Conservation (phyloP, 768 basidiomycete genomes). For the Xanthoconium stramineum region DNA sequence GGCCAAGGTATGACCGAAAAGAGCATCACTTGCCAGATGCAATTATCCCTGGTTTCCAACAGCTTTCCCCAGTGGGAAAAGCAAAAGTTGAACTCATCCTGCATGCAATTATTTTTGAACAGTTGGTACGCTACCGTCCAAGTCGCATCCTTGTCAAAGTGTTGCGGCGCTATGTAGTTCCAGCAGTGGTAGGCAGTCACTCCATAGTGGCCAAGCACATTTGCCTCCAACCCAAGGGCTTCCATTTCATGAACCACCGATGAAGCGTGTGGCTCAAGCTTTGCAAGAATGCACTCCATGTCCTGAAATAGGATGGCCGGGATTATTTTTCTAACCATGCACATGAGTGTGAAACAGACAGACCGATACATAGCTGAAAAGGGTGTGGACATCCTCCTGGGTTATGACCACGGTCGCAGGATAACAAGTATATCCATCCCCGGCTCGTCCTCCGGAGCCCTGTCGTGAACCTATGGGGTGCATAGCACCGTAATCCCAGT, state of each 20-base stretch:
- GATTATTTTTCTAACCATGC: too few relatives aligned
- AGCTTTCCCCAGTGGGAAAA: background rate
- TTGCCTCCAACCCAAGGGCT: background rate
- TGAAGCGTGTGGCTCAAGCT: background rate
- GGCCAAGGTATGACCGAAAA: background rate
- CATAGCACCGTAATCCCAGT: background rate
- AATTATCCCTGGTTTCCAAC: conserved; percentile 1
- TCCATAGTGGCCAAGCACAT: background rate
- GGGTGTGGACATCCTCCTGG: background rate
- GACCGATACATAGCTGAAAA: background rate
- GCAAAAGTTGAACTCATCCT: conserved; percentile 5
- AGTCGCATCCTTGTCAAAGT: background rate
- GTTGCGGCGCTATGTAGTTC: conserved; percentile 12
- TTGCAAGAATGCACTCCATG: background rate
- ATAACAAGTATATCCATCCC: conserved; percentile 5
- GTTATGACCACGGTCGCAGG: background rate
- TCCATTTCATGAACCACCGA: background rate
- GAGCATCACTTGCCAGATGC: background rate
- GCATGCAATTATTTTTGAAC: background rate
- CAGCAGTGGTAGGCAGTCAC: conserved; percentile 5
- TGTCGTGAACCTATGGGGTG: background rate
- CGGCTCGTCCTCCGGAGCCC: background rate
- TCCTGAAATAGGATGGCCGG: too few relatives aligned
- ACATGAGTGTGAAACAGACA: too few relatives aligned
- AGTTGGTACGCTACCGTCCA: conserved; percentile 9